Conservation (phyloP, 2,329 filamentous ascomycete species). For the Trichoderma sp. region DNA sequence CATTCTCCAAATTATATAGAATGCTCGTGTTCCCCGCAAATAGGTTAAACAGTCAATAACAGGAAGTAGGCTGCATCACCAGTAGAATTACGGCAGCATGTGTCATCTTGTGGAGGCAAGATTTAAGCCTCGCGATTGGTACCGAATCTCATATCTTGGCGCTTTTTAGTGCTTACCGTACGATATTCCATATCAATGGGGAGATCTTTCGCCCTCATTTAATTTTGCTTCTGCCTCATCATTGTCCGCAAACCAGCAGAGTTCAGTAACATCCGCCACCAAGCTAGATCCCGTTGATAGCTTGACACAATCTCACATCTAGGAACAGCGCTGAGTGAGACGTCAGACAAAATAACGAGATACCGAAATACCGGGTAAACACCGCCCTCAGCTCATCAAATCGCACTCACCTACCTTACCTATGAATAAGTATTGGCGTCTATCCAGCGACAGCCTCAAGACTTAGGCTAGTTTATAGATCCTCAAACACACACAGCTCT, state of each 20-base stretch:
- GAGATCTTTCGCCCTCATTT: neutral
- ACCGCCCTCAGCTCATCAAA: neutral
- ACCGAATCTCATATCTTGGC: neutral
- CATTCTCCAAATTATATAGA: neutral
- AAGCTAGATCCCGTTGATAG: neutral
- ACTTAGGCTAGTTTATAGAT: neutral
- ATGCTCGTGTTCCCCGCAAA: no score
- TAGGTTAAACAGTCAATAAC: neutral
- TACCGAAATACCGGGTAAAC: neutral
- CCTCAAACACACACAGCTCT: neutral
- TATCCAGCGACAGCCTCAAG: neutral
- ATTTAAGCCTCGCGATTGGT: neutral
- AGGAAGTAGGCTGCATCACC: neutral
- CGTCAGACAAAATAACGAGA: neutral
- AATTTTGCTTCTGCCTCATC: neutral
- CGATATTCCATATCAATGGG: neutral
- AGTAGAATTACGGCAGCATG: neutral
- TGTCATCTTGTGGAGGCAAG: neutral
- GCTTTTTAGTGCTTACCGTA: neutral
- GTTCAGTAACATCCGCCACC: neutral
- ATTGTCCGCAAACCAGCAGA: neutral
- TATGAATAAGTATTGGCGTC: neutral
- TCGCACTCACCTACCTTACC: neutral
- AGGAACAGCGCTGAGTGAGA: neutral
- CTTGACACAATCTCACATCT: neutral